phyloP scores from a whole-genome alignment of 2,329 filamentous ascomycete genomes.

The Ophiostoma novo-ulmi region DNA sequence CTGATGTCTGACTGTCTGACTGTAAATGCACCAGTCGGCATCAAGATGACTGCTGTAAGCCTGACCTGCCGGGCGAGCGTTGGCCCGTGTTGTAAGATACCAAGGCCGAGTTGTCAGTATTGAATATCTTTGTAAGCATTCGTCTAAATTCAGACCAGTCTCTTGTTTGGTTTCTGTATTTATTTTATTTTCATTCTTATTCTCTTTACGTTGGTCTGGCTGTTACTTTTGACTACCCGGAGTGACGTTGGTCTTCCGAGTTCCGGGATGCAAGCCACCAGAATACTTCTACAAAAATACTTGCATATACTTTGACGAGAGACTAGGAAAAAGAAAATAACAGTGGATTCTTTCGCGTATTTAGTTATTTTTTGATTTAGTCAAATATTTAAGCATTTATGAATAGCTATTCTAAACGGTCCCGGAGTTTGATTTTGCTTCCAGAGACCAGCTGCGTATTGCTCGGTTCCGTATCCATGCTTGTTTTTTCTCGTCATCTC shows the following conservation, averaged over 20 bases:
- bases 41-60: not conserved
- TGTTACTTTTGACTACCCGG: not conserved
- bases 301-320: no score
- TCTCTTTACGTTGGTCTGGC: no score
- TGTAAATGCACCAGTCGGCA: not conserved
- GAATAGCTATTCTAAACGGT: not conserved
- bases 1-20: not conserved
- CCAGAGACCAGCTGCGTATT: not conserved
- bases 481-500: not conserved
- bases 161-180: not conserved
- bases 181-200: not conserved
- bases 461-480: not conserved
- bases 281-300: not conserved
- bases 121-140: no score
- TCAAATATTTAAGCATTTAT: not conserved
- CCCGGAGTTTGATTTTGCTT: slow-evolving; percentile 4
- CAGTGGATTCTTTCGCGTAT: not conserved
- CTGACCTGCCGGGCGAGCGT: not conserved
- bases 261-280: not conserved
- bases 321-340: not conserved
- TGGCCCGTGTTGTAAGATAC: not conserved
- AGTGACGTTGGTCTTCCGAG: not conserved
- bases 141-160: no score
- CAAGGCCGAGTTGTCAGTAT: not conserved
- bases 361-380: not conserved